Evolutionary conservation across 805 yeast genomes (phyloP).

Genomic region (Schwanniomyces pseudopolymorphus): DNA sequence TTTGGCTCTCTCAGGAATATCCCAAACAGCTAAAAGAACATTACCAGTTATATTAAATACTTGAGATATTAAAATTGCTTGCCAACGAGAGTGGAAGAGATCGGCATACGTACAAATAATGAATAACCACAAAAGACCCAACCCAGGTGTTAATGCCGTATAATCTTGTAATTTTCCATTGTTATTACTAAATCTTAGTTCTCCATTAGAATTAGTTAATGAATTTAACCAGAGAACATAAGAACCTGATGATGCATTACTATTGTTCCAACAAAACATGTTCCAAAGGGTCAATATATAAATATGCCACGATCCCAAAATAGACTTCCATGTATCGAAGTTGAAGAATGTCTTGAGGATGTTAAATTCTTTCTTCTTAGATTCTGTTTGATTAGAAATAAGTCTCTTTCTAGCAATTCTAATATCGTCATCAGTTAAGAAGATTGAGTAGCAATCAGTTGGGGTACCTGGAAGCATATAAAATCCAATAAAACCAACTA

Average conservation of each 20-base stretch:
- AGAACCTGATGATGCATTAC: constrained; percentile 41
- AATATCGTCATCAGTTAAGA: constrained; percentile 26
- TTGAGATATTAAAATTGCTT: constrained; percentile 49
- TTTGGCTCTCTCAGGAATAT: constrained; percentile 49
- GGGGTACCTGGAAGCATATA: constrained; percentile 65
- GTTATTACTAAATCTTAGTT: constrained; percentile 17
- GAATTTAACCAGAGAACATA: constrained; percentile 48
- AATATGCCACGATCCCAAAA: constrained; percentile 54
- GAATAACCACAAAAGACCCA: constrained; percentile 32
- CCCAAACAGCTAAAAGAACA: constrained; percentile 53
- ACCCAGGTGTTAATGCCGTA: constrained; percentile 43
- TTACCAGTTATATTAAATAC: constrained; percentile 52
- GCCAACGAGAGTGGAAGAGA: constrained; percentile 41
- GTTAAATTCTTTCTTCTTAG: constrained; percentile 13
- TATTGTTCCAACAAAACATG: constrained; percentile 58
- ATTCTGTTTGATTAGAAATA: constrained; percentile 12
- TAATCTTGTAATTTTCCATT: constrained; percentile 34
- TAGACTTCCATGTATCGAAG: constrained; percentile 22
- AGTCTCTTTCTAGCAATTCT: constrained; percentile 17
- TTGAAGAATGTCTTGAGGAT: constrained; percentile 34
- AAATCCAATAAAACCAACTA: constrained; percentile 52
- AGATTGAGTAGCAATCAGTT: constrained; percentile 25
- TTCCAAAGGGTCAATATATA: constrained; percentile 53
- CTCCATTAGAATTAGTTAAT: constrained; percentile 2
- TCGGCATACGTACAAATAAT: constrained; percentile 27